Evolutionary conservation across 2,329 filamentous ascomycete genomes (phyloP).

Genomic region (Verticillium tricorpus): DNA sequence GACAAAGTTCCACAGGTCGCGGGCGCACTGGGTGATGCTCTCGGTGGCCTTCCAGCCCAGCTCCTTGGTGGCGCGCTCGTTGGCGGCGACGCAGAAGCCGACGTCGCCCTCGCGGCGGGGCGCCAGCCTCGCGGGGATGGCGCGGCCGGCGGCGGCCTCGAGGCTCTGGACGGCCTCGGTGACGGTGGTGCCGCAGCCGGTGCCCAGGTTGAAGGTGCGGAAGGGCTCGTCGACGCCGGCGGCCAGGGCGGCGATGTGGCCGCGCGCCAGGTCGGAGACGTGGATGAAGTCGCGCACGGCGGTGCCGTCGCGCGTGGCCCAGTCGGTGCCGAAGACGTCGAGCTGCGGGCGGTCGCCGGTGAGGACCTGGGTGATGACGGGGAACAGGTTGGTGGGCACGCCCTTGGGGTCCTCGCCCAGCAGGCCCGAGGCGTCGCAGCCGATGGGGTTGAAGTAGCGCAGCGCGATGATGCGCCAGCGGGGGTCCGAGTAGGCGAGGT

Average conservation of each 20-base stretch:
- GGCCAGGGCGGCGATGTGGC: constrained; percentile 56
- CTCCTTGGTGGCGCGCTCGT: constrained; percentile 32
- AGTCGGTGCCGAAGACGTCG: constrained; percentile 61
- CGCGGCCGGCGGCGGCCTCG: constrained; percentile 26
- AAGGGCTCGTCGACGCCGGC: constrained; percentile 25
- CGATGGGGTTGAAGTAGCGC: constrained; percentile 65
- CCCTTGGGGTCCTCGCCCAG: constrained; percentile 60
- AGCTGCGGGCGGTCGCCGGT: constrained; percentile 48
- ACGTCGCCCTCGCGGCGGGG: constrained; percentile 38
- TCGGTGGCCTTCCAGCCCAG: constrained; percentile 34
- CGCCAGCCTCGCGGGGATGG: constrained; percentile 31
- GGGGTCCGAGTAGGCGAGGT: constrained; percentile 55
- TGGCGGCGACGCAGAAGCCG: constrained; percentile 36
- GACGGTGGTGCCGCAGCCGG: constrained; percentile 40
- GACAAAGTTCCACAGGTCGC: constrained; percentile 29
- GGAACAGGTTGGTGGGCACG: constrained; percentile 59
- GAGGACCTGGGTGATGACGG: constrained; percentile 58
- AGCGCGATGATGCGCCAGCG: constrained; percentile 60
- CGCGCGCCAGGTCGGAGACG: constrained; percentile 59
- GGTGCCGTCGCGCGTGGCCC: constrained; percentile 61
- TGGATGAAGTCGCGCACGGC: constrained; percentile 66
- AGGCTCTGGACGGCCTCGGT: constrained; percentile 36
- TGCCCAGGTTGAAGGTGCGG: constrained; percentile 41
- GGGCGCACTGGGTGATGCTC: constrained; percentile 25
- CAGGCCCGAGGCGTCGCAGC: constrained; percentile 59